phyloP scores from a whole-genome alignment of 208 protist genomes.

The Crithidia expoeki region DNA sequence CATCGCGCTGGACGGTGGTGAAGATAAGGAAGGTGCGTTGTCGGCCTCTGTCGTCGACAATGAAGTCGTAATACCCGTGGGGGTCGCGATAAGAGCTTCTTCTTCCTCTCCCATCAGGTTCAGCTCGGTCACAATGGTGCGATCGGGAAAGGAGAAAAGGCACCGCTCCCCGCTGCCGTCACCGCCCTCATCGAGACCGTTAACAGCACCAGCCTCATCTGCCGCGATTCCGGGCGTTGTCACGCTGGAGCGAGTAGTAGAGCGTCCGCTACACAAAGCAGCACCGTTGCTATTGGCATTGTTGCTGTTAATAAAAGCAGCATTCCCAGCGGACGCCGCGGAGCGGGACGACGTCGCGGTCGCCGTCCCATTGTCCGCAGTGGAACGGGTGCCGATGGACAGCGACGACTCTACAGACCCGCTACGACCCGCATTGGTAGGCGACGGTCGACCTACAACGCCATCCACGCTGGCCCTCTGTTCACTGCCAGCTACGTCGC shows the following conservation, averaged over 20 bases:
- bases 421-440: neutral
- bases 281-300: neutral
- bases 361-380: neutral
- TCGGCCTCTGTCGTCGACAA: neutral
- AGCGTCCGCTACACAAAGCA: constrained; percentile 17
- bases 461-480: neutral
- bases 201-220: neutral
- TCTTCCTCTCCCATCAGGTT: constrained; percentile 3
- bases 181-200: constrained; percentile 1
- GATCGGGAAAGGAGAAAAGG: constrained; percentile 31
- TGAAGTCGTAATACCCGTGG: neutral
- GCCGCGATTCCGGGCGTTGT: neutral
- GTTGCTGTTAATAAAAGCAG: too few species aligned
- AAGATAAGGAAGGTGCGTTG: neutral
- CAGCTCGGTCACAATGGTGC: neutral
- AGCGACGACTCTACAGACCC: constrained; percentile 24
- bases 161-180: neutral
- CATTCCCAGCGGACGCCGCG: too few species aligned
- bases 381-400: constrained; percentile 12
- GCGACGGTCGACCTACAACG: neutral
- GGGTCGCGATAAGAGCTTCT: neutral
- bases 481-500: too few species aligned
- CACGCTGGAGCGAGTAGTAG: constrained; percentile 19
- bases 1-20: neutral
- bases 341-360: too few species aligned